Percentiles rank a stretch among this genome's conserved stretches.
Conservation (phyloP, 1,284 basidiomycete genomes). For the Boletellus sp. region DNA sequence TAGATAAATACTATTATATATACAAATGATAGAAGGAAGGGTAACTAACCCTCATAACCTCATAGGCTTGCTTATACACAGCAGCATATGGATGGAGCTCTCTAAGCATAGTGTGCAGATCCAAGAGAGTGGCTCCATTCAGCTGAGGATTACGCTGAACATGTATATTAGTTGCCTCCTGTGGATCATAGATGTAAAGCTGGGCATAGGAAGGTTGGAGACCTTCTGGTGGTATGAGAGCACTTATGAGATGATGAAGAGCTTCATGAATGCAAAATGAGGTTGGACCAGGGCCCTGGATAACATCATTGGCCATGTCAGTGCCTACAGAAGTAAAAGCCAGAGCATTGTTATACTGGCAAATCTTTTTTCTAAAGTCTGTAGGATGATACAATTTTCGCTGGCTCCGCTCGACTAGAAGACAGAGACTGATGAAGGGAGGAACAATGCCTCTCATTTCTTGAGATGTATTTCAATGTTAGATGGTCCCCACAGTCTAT, state of each 20-base stretch:
- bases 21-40: no score
- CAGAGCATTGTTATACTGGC: slow-evolving; percentile 39
- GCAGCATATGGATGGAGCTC: slow-evolving; percentile 31
- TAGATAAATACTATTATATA: background rate
- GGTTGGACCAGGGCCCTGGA: background rate
- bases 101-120: slow-evolving; percentile 29
- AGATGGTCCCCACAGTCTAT: no score
- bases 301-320: slow-evolving; percentile 20
- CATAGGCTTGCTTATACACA: slow-evolving; percentile 25
- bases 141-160: slow-evolving; percentile 26
- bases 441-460: no score
- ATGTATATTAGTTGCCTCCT: slow-evolving; percentile 23
- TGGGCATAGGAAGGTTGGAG: slow-evolving; percentile 34
- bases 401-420: no score
- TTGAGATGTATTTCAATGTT: no score
- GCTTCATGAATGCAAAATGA: slow-evolving; percentile 38
- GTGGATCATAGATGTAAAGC: slow-evolving; percentile 38
- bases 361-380: slow-evolving; percentile 28
- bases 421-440: no score
- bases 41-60: slow-evolving; percentile 23
- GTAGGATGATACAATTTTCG: no score
- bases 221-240: slow-evolving; percentile 28
- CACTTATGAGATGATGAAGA: slow-evolving; percentile 35
- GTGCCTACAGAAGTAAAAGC: slow-evolving; percentile 41
- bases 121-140: slow-evolving; percentile 18